Evolutionary conservation across 116 monocot species (phyloP).

Genomic region (Zostera marina): DNA sequence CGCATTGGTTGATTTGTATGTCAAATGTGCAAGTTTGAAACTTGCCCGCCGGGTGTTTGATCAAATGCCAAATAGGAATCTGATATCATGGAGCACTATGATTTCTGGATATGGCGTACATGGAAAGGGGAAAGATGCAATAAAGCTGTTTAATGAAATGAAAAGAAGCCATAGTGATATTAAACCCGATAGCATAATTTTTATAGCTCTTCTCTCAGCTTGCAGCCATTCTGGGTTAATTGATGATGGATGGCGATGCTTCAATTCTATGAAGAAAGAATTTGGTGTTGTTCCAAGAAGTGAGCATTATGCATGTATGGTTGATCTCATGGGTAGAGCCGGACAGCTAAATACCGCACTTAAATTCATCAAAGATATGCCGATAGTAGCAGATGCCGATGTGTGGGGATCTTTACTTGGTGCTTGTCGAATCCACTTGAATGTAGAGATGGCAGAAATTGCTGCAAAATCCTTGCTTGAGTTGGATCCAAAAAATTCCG

Average conservation of each 20-base stretch:
- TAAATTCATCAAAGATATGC: slow-evolving; percentile 21
- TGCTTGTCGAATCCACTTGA: slow-evolving; percentile 23
- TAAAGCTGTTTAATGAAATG: slow-evolving; percentile 19
- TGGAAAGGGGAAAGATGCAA: slow-evolving; percentile 13
- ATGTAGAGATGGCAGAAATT: slow-evolving; percentile 16
- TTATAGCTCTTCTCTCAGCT: slow-evolving; percentile 19
- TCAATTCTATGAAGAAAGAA: slow-evolving; percentile 19
- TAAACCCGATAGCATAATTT: slow-evolving; percentile 14
- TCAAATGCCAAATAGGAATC: slow-evolving; percentile 20
- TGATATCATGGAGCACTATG: slow-evolving; percentile 43
- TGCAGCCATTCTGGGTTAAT: slow-evolving; percentile 28
- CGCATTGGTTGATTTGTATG: slow-evolving; percentile 37
- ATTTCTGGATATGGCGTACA: slow-evolving; percentile 26
- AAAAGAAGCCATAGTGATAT: slow-evolving; percentile 1
- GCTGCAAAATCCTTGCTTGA: slow-evolving; percentile 20
- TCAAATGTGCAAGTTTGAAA: slow-evolving; percentile 30
- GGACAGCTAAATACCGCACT: slow-evolving; percentile 16
- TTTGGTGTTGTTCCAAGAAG: slow-evolving; percentile 15
- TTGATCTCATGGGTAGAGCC: slow-evolving; percentile 25
- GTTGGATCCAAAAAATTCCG: slow-evolving; percentile 15
- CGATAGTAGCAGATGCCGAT: slow-evolving; percentile 14
- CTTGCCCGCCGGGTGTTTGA: slow-evolving; percentile 34
- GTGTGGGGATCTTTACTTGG: slow-evolving; percentile 29
- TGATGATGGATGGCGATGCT: slow-evolving; percentile 20
- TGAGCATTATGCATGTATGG: slow-evolving; percentile 25